Evolutionary conservation across 768 basidiomycete species (phyloP).

Genomic region (Suillus plorans): DNA sequence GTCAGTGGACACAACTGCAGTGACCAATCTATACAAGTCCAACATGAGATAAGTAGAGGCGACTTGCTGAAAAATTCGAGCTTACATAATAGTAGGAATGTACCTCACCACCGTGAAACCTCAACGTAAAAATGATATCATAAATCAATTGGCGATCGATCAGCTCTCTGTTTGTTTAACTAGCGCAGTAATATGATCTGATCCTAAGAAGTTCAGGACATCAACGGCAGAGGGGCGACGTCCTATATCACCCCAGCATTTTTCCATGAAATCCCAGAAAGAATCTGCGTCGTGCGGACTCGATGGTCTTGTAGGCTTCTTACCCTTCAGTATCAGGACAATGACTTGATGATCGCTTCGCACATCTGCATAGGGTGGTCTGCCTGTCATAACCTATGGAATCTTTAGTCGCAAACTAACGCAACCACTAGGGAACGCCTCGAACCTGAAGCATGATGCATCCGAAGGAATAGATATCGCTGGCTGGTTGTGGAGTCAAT

Average conservation of each 20-base stretch:
- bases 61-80: too few relatives aligned
- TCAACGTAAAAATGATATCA: too few relatives aligned
- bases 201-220: too few relatives aligned
- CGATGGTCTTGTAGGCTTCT: slow-evolving; percentile 11
- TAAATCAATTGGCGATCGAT: too few relatives aligned
- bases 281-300: slow-evolving; percentile 18
- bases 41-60: too few relatives aligned
- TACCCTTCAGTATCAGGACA: slow-evolving; percentile 16
- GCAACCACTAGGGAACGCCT: background rate
- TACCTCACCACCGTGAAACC: too few relatives aligned
- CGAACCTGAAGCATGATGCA: slow-evolving; percentile 7
- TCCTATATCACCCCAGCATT: slow-evolving; percentile 6
- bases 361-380: slow-evolving; percentile 3
- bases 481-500: background rate
- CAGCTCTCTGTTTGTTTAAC: background rate
- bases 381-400: slow-evolving; percentile 4
- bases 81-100: too few relatives aligned
- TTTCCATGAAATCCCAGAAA: background rate
- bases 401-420: background rate
- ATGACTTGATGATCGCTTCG: slow-evolving; percentile 17
- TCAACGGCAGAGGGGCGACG: slow-evolving; percentile 11
- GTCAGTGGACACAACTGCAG: too few relatives aligned
- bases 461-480: slow-evolving; percentile 5
- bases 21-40: too few relatives aligned
- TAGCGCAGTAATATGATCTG: too few relatives aligned